These are phyloP conservation scores for Neurospora tetraspora DNA, from an alignment of 495 filamentous ascomycete species.

Conservation along the genomic window DNA sequence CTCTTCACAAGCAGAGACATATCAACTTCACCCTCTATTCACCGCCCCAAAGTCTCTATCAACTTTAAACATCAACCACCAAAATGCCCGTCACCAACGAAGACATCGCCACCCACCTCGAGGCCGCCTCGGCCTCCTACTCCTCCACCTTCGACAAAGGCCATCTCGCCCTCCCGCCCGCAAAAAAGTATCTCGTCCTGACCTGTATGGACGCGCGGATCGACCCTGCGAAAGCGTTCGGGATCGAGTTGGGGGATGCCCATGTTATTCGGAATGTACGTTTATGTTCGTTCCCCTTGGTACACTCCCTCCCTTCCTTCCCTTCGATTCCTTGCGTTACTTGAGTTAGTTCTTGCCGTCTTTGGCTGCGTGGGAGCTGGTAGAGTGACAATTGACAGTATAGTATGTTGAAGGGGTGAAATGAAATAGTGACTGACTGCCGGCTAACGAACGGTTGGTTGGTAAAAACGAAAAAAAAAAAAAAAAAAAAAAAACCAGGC, in stretches of 20 bases:
- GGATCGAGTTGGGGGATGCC: constrained; percentile 65
- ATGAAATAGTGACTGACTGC: no score
- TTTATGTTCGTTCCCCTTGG: neutral
- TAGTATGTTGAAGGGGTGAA: no score
- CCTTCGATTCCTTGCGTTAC: no score
- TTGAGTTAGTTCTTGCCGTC: no score
- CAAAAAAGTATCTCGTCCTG: constrained; percentile 54
- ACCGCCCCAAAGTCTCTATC: no score
- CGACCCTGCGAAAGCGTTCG: constrained; percentile 59
- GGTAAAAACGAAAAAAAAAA: neutral
- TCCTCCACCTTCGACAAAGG: constrained; percentile 52
- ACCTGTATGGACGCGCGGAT: constrained; percentile 86
- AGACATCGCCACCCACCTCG: constrained; percentile 28
- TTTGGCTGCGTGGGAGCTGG: no score
- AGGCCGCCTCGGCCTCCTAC: constrained; percentile 50
- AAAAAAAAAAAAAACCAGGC: constrained; percentile 22
- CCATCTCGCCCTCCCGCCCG: constrained; percentile 58
- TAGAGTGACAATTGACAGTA: no score
- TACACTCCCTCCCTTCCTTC: neutral
- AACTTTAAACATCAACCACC: no score
- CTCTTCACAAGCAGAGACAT: no score
- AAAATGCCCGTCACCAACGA: constrained; percentile 36
- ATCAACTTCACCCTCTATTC: no score
- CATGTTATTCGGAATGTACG: constrained; percentile 68
- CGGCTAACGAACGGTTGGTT: no score